A percentile compares a stretch with the other conserved stretches of the same genome.
Conservation (phyloP, 768 basidiomycete genomes). For the Suillus spraguei region DNA sequence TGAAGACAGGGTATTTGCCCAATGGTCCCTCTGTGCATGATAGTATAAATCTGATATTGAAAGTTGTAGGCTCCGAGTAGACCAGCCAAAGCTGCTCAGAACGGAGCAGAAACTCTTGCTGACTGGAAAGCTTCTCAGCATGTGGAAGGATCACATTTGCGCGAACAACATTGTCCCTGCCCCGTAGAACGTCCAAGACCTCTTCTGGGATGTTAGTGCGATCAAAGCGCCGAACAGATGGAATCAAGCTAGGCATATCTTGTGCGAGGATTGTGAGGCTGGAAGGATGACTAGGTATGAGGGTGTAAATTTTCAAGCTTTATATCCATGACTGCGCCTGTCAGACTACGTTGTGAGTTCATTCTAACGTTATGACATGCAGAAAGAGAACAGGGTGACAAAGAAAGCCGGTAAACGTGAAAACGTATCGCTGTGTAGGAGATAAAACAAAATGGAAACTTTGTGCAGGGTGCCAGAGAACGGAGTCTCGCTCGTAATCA, state of each 20-base stretch:
- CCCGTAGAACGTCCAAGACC: constrained; percentile 33
- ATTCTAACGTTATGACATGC: not conserved
- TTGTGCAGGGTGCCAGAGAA: not conserved
- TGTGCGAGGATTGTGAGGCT: constrained; percentile 20
- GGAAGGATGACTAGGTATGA: constrained; percentile 10
- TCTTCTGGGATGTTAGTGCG: constrained; percentile 23
- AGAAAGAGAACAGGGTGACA: not conserved
- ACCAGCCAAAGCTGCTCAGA: constrained; percentile 48
- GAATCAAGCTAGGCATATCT: constrained; percentile 21
- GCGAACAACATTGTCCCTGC: constrained; percentile 28
- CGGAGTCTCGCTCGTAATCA: not conserved
- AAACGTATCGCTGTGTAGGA: not conserved
- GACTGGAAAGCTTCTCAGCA: constrained; percentile 44
- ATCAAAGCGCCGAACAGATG: constrained; percentile 12
- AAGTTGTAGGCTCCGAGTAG: constrained; percentile 39
- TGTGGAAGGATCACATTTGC: constrained; percentile 56
- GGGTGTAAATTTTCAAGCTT: constrained; percentile 8
- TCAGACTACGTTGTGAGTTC: not conserved
- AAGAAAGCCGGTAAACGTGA: not conserved
- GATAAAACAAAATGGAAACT: not conserved
- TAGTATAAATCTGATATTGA: constrained; percentile 45
- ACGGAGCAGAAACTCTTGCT: constrained; percentile 24
- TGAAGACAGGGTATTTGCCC: constrained; percentile 54
- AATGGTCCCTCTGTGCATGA: constrained; percentile 47
- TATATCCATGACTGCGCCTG: not conserved